Conservation (phyloP, 106 monocot species). For the Platanthera zijinensis region DNA sequence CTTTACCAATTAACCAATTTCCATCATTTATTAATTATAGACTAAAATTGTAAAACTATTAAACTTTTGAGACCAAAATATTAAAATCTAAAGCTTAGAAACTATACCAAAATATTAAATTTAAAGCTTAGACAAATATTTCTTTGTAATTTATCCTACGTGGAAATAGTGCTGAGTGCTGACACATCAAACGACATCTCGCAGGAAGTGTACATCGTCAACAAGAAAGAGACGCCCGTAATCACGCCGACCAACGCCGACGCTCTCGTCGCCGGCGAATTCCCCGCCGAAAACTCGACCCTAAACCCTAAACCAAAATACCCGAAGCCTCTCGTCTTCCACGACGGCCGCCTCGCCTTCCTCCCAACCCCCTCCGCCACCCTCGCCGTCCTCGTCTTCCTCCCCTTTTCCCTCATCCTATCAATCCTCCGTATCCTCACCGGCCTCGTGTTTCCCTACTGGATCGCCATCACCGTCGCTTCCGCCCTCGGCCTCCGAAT, state of each 20-base stretch:
- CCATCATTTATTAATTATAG: too few relatives aligned
- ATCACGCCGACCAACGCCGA: conserved; percentile 3
- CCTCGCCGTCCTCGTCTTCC: conserved; percentile 50
- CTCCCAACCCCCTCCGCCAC: conserved; percentile 49
- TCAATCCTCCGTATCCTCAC: conserved; percentile 23
- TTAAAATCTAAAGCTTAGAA: too few relatives aligned
- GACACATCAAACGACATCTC: background rate
- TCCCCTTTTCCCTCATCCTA: conserved; percentile 45
- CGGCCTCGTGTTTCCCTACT: conserved; percentile 41
- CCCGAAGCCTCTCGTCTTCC: conserved; percentile 71
- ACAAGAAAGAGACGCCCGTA: conserved; percentile 14
- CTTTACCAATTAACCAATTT: too few relatives aligned
- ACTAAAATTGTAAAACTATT: too few relatives aligned
- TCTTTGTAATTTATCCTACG: too few relatives aligned
- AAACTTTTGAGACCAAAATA: too few relatives aligned
- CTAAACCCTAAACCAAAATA: conserved; percentile 40
- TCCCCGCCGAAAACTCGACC: too few relatives aligned
- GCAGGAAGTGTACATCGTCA: conserved; percentile 62
- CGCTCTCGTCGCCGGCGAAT: too few relatives aligned
- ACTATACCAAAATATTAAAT: too few relatives aligned
- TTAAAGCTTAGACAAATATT: too few relatives aligned
- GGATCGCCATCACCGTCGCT: conserved; percentile 2
- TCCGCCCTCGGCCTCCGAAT: conserved; percentile 33
- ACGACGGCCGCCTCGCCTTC: conserved; percentile 71
- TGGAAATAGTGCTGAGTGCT: too few relatives aligned